phyloP scores from a whole-genome alignment of 2,329 filamentous ascomycete genomes.

The Diplocarpon mali region DNA sequence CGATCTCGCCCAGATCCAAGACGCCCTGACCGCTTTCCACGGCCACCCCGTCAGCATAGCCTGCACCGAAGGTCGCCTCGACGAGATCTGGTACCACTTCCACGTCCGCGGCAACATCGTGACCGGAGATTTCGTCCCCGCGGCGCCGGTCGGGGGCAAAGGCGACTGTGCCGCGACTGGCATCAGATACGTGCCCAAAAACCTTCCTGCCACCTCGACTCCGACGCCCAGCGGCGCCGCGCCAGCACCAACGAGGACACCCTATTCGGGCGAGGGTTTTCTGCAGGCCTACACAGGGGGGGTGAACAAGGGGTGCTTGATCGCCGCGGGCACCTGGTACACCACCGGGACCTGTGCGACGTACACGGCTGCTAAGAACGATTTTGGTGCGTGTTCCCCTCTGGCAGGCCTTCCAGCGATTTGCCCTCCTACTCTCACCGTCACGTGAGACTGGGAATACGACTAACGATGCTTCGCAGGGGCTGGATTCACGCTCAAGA shows the following conservation, averaged over 20 bases:
- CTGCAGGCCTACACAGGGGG: constrained; percentile 43
- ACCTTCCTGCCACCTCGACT: constrained; percentile 32
- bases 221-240: constrained; percentile 32
- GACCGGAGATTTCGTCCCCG: constrained; percentile 36
- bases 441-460: not conserved
- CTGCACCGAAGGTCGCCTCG: constrained; percentile 33
- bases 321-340: constrained; percentile 57
- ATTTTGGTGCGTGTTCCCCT: constrained; percentile 34
- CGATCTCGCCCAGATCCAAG: constrained; percentile 32
- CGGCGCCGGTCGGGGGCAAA: constrained; percentile 16
- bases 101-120: constrained; percentile 41
- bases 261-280: constrained; percentile 42
- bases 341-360: constrained; percentile 56
- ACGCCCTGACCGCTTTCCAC: constrained; percentile 33
- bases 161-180: constrained; percentile 44
- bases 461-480: constrained; percentile 11
- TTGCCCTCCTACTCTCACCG: not conserved
- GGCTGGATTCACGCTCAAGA: constrained; percentile 36
- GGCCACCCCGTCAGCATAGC: constrained; percentile 35
- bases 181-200: constrained; percentile 42
- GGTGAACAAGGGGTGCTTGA: constrained; percentile 48
- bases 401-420: not conserved
- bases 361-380: constrained; percentile 38
- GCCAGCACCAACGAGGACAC: constrained; percentile 25
- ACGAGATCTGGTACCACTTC: constrained; percentile 43